These are phyloP conservation scores for Xanthoconium separans DNA, from an alignment of 1,284 basidiomycete species.

Conservation along the genomic window DNA sequence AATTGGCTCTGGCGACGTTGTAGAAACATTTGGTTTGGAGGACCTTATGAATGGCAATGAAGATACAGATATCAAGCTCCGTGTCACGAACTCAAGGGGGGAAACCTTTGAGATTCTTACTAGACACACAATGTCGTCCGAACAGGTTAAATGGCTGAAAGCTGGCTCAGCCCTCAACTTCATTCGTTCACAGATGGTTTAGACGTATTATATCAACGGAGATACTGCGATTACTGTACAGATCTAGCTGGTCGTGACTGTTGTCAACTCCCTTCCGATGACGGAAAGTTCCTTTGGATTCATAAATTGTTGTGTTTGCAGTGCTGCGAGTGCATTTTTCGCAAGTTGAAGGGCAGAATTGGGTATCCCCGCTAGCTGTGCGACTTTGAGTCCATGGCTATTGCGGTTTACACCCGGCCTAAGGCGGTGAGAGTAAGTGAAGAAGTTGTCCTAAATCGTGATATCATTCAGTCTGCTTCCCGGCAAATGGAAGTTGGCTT, in stretches of 20 bases:
- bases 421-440: slow-evolving; percentile 83
- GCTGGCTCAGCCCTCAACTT: slow-evolving; percentile 87
- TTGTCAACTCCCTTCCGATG: slow-evolving; percentile 27
- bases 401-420: slow-evolving; percentile 85
- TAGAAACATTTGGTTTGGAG: slow-evolving; percentile 37
- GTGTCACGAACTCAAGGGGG: slow-evolving; percentile 70
- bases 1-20: slow-evolving; percentile 75
- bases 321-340: slow-evolving; percentile 43
- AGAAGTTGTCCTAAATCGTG: slow-evolving; percentile 57
- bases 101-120: slow-evolving; percentile 67
- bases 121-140: slow-evolving; percentile 84
- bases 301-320: slow-evolving; percentile 31
- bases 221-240: background rate
- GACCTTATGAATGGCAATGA: slow-evolving; percentile 53
- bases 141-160: slow-evolving; percentile 86
- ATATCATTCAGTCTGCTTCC: background rate
- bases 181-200: slow-evolving; percentile 59
- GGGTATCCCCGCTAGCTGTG: slow-evolving; percentile 87
- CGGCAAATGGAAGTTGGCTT: slow-evolving; percentile 25
- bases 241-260: slow-evolving; percentile 7
- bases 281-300: slow-evolving; percentile 26
- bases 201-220: slow-evolving; percentile 2
- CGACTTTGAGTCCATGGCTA: slow-evolving; percentile 93
- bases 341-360: slow-evolving; percentile 60
- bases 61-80: slow-evolving; percentile 57